Evolutionary conservation across 495 filamentous ascomycete genomes (phyloP).

Genomic region (Cercophora newfieldiana): DNA sequence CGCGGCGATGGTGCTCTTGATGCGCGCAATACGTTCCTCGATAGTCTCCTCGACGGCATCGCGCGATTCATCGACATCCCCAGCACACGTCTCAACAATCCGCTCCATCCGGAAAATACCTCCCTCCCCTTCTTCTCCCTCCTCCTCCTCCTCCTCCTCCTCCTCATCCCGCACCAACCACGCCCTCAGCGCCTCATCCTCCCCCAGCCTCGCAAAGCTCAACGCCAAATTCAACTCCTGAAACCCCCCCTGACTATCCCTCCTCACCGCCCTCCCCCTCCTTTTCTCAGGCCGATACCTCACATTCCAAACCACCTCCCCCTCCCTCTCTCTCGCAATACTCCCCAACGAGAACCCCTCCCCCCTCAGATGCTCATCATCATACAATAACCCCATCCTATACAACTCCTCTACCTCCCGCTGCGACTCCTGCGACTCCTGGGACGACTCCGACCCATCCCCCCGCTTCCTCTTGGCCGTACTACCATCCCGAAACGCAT

Average conservation of each 20-base stretch:
- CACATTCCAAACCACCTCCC: conserved; percentile 26
- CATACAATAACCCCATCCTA: conserved; percentile 41
- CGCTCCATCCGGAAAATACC: too few relatives aligned
- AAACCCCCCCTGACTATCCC: conserved; percentile 20
- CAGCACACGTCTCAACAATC: too few relatives aligned
- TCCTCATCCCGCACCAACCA: conserved; percentile 16
- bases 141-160: background rate
- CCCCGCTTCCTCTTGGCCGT: background rate
- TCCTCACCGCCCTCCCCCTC: conserved; percentile 16
- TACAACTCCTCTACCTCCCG: conserved; percentile 37
- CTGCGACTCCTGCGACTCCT: background rate
- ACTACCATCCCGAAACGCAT: conserved; percentile 41
- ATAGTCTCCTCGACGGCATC: background rate
- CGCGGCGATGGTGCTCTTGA: too few relatives aligned
- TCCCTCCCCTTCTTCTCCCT: background rate
- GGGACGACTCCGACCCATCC: background rate
- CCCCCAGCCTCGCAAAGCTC: conserved; percentile 33
- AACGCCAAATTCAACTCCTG: conserved; percentile 18
- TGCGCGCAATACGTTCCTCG: background rate
- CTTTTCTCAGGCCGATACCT: conserved; percentile 31
- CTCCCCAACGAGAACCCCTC: conserved; percentile 37
- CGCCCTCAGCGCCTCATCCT: conserved; percentile 31
- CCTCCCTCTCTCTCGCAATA: conserved; percentile 35
- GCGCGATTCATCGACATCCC: too few relatives aligned
- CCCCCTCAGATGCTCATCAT: conserved; percentile 38